Percentiles rank a stretch among this genome's conserved stretches.
These are phyloP conservation scores for Aspergillus sp. DNA, from an alignment of 2,329 filamentous ascomycete species.

Conservation along the genomic window DNA sequence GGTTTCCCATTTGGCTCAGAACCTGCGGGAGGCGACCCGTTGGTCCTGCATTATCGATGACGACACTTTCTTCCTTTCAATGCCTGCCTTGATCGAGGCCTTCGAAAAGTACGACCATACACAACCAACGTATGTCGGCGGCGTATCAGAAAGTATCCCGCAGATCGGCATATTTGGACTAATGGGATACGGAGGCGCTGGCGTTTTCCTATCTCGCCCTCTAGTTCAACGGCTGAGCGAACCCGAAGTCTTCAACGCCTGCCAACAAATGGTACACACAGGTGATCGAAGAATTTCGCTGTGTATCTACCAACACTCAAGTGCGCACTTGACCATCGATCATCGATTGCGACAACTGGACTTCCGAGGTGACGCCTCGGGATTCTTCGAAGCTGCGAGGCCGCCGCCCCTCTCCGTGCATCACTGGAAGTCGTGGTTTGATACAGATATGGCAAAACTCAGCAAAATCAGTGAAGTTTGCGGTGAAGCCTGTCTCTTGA, in stretches of 20 bases:
- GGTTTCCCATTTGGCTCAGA: conserved; percentile 50
- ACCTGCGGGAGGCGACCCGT: conserved; percentile 46
- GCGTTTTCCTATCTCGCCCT: conserved; percentile 58
- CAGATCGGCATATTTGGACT: conserved; percentile 55
- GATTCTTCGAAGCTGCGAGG: conserved; percentile 60
- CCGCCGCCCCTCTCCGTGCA: conserved; percentile 57
- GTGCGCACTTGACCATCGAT: conserved; percentile 56
- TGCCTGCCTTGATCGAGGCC: conserved; percentile 51
- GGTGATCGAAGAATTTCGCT: conserved; percentile 60
- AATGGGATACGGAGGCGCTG: conserved; percentile 63
- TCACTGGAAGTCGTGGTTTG: conserved; percentile 65
- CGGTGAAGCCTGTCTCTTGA: conserved; percentile 57
- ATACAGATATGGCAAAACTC: conserved; percentile 51
- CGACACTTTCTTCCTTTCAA: conserved; percentile 63
- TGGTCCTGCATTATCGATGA: conserved; percentile 63
- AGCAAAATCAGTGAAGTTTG: conserved; percentile 53
- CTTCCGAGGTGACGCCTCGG: conserved; percentile 54
- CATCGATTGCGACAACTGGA: conserved; percentile 60
- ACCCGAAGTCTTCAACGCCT: conserved; percentile 46
- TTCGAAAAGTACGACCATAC: conserved; percentile 52
- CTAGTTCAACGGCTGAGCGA: conserved; percentile 51
- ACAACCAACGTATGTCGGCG: conserved; percentile 55
- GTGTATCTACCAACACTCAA: conserved; percentile 58
- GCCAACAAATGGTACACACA: conserved; percentile 46
- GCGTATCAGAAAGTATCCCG: conserved; percentile 57